phyloP scores from a whole-genome alignment of 345 rosid species.

The Punica granatum region DNA sequence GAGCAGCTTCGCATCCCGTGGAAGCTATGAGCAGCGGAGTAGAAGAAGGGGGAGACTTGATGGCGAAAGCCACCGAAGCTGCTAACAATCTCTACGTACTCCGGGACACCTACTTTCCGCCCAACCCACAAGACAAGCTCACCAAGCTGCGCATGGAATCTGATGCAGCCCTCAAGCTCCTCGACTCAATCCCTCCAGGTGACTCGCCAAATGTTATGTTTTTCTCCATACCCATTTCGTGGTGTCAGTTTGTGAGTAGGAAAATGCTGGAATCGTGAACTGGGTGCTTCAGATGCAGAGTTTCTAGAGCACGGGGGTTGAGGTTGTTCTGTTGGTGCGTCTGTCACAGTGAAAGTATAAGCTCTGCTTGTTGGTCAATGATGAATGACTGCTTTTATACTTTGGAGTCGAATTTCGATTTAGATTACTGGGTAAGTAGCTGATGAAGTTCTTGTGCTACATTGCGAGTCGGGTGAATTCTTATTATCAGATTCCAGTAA shows the following conservation, averaged over 20 bases:
- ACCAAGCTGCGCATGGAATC: slow-evolving; percentile 39
- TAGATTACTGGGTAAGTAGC: neutral
- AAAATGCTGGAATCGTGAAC: neutral
- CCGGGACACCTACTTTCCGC: slow-evolving; percentile 56
- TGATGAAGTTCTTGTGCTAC: neutral
- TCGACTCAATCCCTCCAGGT: slow-evolving; percentile 53
- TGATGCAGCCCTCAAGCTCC: slow-evolving; percentile 45
- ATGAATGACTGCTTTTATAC: neutral
- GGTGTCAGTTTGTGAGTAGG: neutral
- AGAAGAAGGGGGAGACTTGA: slow-evolving; percentile 21
- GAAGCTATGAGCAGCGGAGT: slow-evolving; percentile 15
- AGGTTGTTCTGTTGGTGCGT: neutral
- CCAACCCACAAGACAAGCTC: slow-evolving; percentile 42
- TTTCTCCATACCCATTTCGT: neutral
- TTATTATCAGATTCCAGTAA: neutral
- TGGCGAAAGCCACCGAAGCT: slow-evolving; percentile 31
- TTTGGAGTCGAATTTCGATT: neutral
- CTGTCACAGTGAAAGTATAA: neutral
- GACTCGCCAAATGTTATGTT: neutral
- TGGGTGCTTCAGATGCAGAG: neutral
- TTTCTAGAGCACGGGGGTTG: neutral
- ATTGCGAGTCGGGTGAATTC: neutral
- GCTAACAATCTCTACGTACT: slow-evolving; percentile 40
- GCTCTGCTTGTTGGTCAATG: neutral
- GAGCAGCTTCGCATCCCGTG: neutral